Conservation (phyloP, 345 rosid genomes). For the Eutrema heterophyllum region DNA sequence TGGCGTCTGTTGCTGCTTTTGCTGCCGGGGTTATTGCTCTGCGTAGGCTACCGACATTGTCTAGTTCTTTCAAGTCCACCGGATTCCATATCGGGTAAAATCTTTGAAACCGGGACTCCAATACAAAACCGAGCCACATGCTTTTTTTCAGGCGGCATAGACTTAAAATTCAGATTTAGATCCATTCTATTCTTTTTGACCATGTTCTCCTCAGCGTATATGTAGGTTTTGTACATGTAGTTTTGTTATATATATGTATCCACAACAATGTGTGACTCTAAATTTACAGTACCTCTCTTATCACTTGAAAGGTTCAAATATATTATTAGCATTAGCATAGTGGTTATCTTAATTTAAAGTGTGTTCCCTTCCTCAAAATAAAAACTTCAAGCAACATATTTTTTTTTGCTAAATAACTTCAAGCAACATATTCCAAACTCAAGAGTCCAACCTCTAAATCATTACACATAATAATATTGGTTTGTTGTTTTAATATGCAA, state of each 20-base stretch:
- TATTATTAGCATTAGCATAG: not conserved
- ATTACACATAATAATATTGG: not conserved
- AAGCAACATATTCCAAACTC: not conserved
- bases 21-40: constrained; percentile 66
- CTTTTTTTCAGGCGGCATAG: not conserved
- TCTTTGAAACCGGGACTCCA: not conserved
- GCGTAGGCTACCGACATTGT: constrained; percentile 65
- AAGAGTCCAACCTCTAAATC: not conserved
- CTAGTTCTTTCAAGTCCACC: constrained; percentile 57
- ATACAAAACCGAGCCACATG: not conserved
- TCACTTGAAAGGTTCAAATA: not conserved
- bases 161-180: constrained; percentile 18
- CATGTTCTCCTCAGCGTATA: constrained; percentile 4
- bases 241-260: constrained; percentile 17
- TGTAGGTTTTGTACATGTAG: constrained; percentile 20
- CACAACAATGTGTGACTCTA: not conserved
- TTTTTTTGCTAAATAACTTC: too few relatives aligned
- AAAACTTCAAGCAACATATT: not conserved
- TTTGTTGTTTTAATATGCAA: too few relatives aligned
- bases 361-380: not conserved
- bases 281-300: not conserved
- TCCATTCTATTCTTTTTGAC: constrained; percentile 26
- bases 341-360: not conserved
- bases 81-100: constrained; percentile 79
- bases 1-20: constrained; percentile 69